Percentiles rank a stretch among this genome's conserved stretches.
Evolutionary conservation across 805 yeast genomes (phyloP).

Genomic region (Ogataea salicorniae): DNA sequence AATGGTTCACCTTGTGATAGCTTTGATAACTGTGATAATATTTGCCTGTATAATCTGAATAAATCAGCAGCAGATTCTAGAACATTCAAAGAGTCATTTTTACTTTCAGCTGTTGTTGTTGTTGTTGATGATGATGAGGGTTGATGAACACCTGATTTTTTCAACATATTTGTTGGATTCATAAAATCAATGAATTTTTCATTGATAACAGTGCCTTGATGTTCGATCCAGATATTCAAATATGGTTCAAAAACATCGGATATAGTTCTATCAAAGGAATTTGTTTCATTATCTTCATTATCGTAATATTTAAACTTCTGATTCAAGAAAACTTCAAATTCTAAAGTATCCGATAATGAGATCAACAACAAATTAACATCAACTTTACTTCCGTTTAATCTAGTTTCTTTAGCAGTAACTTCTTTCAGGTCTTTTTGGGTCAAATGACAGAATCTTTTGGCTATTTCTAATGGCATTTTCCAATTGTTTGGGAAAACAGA

Average conservation of each 20-base stretch:
- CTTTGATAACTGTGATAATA: constrained; percentile 66
- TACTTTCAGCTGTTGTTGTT: constrained; percentile 4
- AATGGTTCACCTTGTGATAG: constrained; percentile 44
- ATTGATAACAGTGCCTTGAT: constrained; percentile 65
- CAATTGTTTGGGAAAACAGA: constrained; percentile 64
- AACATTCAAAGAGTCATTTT: constrained; percentile 48
- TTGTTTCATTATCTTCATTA: constrained; percentile 27
- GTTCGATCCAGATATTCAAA: constrained; percentile 76
- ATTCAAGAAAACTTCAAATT: constrained; percentile 73
- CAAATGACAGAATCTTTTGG: constrained; percentile 56
- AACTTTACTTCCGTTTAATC: constrained; percentile 29
- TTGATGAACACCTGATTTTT: constrained; percentile 32
- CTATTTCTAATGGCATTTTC: constrained; percentile 61
- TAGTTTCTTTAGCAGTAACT: constrained; percentile 40
- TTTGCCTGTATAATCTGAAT: constrained; percentile 69
- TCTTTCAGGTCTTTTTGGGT: constrained; percentile 64
- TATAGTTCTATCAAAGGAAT: constrained; percentile 37
- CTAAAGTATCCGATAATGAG: constrained; percentile 70
- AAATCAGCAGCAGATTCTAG: constrained; percentile 84
- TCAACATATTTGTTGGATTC: constrained; percentile 48
- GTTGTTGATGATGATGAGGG: no score
- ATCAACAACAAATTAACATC: constrained; percentile 63
- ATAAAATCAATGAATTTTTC: constrained; percentile 61
- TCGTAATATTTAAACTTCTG: constrained; percentile 48
- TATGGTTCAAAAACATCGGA: constrained; percentile 81